Base-by-base conservation (phyloP, 441 rosid species). In the Erysimum pusillum region DNA sequence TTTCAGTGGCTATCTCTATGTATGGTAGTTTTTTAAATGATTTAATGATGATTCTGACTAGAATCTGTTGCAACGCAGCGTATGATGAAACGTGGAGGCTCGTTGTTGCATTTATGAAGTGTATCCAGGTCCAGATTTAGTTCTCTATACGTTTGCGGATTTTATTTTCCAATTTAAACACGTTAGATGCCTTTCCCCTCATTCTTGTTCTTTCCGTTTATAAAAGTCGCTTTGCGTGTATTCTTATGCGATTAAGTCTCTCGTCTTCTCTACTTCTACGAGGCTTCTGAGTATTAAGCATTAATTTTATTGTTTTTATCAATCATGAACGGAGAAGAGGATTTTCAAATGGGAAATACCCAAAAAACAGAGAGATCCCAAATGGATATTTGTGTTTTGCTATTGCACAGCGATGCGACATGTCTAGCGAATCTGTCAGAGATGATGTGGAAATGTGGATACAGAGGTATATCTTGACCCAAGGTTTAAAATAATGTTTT, bases 1-100 rank as follows among this genome's bases (percentile, higher is more conserved):
- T 36, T 58, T 52, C 41, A 51, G 7, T 38, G 8, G 49, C 41
- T 61, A 59, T 46, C 76, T 48, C 49, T 61, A 34, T 48, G 31
- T 49, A 35, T 71, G 69, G 76, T 62, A 72, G 28, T 52, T 48
- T 48, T 14, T 3, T n/a, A 4, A 71, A 39, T 61, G 59, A 6
- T 10, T 41, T 28, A 56, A 54, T 15, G 39, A 57, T 13, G 39
- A 57, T 13, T 15, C 31, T 60, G 58, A 71, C 59, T 22, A 60
- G 67, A 71, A 71, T 71, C 62, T 38, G 31, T 72, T 62, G 61
- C 13, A 60, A 41, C 62, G 62, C 51, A 25, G 38, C 69, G 63
- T 53, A 28, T 63, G 54, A 44, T 18, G 28, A 63, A 28, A 63
- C 54, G 69, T 73, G 70, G 62, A 31, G 35, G 20, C 76, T 62